Base-by-base conservation (phyloP, 106 monocot genomes). In the Cymbidium sinense region DNA sequence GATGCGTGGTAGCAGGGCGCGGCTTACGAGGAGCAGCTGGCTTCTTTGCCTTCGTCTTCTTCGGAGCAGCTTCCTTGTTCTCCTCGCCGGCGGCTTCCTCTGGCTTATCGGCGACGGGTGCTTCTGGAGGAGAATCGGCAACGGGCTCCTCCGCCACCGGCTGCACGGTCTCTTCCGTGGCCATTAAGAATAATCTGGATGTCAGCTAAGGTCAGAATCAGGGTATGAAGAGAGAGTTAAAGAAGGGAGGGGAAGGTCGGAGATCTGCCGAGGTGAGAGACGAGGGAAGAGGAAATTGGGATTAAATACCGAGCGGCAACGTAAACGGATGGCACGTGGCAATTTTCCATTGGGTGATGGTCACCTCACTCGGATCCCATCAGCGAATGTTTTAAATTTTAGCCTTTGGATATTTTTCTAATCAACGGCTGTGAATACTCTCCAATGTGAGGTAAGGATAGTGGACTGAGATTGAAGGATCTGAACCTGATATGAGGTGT, bases 11-110 rank as follows among this genome's bases (percentile, higher is more conserved):
- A 31, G 82, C 11, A 5, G 69, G 6, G 0, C 82, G 83, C 23
- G 88, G 79, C 83, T 90, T 90, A 70, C 73, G 74, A 31, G 86
- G 74, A 1, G 77, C 76, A 18, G 80, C 10, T 2, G 81, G 73
- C 83, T 87, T 90, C 85, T 74, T 86, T 12, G 81, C 33, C 70
- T 86, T 87, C 11, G 83, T 33, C 62, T 77, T 83, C 77, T 88
- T 71, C 17, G 71, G 37, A 39, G 34, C 71, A 21, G 51, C 86
- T 18, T 77, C 52, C 25, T 75, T 64, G 61, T 58, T 78, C 76
- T 76, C 78, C 71, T 76, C 78, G 44, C 74, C 79, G 79, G 54
- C 64, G 70, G 30, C 54, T 23, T 70, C 35, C 43, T 19, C 80
- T 23, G 72, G 75, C 44, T 74, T 74, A 12, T 74, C 74, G 21